These are phyloP conservation scores for Taphrina betulina DNA, from an alignment of 1,139 yeast genomes.

Conservation along the genomic window DNA sequence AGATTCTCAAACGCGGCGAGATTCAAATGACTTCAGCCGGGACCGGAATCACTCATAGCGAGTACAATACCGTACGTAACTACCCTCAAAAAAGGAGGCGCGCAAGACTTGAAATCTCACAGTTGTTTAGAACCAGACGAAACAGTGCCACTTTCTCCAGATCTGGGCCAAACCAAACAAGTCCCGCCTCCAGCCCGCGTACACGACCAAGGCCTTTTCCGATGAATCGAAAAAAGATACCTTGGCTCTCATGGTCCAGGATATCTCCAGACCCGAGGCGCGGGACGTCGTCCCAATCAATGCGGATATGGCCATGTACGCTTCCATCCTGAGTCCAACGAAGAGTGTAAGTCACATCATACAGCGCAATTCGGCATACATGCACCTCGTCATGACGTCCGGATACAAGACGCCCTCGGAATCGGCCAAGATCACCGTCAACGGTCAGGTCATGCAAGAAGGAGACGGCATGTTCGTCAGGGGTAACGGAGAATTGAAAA, in stretches of 20 bases:
- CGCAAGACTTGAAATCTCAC: too few species aligned
- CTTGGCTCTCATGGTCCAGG: conserved; percentile 18
- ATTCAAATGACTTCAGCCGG: conserved; percentile 32
- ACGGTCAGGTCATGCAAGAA: conserved; percentile 18
- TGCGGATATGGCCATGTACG: conserved; percentile 30
- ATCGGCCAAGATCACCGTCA: conserved; percentile 17
- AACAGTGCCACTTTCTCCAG: conserved; percentile 29
- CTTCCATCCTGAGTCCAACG: conserved; percentile 25
- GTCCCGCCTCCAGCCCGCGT: conserved; percentile 16
- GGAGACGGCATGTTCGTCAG: conserved; percentile 31
- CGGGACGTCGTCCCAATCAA: conserved; percentile 27
- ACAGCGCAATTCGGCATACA: conserved; percentile 24
- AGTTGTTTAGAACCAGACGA: conserved; percentile 7
- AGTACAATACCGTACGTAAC: conserved; percentile 33
- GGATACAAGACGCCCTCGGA: conserved; percentile 29
- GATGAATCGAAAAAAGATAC: conserved; percentile 18
- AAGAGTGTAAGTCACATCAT: conserved; percentile 28
- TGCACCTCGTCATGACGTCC: conserved; percentile 30
- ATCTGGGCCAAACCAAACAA: conserved; percentile 33
- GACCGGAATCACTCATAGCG: conserved; percentile 33
- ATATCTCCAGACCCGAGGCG: neutral
- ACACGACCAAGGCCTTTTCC: conserved; percentile 26
- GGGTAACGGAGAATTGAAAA: conserved; percentile 10
- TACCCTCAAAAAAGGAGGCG: too few species aligned
- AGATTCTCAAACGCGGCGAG: conserved; percentile 28